Conservation (phyloP, 352 stramenopile species). For the Pythium insidiosum region DNA sequence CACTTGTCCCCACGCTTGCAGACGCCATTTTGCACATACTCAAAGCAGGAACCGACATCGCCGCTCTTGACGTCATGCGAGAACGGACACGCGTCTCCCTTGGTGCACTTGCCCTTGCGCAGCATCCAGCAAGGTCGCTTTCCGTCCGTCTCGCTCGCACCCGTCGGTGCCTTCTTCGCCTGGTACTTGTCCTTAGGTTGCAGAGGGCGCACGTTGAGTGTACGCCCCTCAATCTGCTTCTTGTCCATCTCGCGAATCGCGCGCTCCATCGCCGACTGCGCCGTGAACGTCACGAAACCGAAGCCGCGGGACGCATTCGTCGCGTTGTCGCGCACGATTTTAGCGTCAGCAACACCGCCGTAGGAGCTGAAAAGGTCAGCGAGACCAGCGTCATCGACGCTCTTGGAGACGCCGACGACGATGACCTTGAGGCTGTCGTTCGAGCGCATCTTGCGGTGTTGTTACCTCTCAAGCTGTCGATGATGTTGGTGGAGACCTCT, state of each 20-base stretch:
- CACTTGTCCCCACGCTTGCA: constrained; percentile 69
- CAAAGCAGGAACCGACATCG: constrained; percentile 74
- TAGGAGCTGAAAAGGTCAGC: constrained; percentile 69
- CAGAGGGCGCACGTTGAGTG: constrained; percentile 66
- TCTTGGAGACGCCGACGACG: constrained; percentile 73
- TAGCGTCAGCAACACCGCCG: constrained; percentile 61
- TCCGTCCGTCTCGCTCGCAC: constrained; percentile 20
- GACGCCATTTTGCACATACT: constrained; percentile 61
- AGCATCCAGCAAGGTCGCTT: constrained; percentile 61
- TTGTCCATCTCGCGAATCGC: constrained; percentile 75
- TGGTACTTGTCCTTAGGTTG: constrained; percentile 69
- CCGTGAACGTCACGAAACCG: constrained; percentile 79
- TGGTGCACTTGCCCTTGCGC: constrained; percentile 73
- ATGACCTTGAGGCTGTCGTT: constrained; percentile 85
- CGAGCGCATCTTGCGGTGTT: constrained; percentile 35
- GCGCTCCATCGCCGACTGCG: constrained; percentile 51
- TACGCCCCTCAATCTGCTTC: constrained; percentile 59
- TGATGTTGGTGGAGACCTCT: too few species aligned
- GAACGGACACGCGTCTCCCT: constrained; percentile 60
- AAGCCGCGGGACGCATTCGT: constrained; percentile 66
- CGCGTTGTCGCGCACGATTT: constrained; percentile 54
- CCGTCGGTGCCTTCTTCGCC: constrained; percentile 25
- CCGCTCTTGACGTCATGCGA: constrained; percentile 66
- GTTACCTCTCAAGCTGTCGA: too few species aligned
- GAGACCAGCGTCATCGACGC: constrained; percentile 53